Percentiles rank a stretch among this genome's conserved stretches.
These are phyloP conservation scores for Erodium maritimum DNA, from an alignment of 345 rosid genomes.

Conservation along the genomic window DNA sequence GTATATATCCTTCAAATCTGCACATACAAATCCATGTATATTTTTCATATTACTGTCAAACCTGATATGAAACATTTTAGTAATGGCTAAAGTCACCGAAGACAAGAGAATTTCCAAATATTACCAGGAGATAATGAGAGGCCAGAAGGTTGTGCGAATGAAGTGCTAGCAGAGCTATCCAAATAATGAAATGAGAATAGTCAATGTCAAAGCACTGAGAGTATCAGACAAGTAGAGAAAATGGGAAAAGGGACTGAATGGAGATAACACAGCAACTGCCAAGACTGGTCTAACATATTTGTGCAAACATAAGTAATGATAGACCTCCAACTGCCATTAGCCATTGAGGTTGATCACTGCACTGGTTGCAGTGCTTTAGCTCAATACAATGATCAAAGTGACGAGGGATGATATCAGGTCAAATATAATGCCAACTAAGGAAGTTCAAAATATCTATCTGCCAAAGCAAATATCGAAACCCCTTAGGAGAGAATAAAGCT, in stretches of 20 bases:
- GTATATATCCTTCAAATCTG: slow-evolving; percentile 59
- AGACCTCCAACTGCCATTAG: background rate
- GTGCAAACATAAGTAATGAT: background rate
- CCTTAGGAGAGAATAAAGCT: background rate
- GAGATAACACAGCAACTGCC: too few species aligned
- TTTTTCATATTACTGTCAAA: background rate
- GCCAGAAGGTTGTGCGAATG: slow-evolving; percentile 95
- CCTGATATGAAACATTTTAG: background rate
- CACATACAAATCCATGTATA: slow-evolving; percentile 9
- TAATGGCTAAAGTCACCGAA: background rate
- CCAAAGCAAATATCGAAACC: background rate
- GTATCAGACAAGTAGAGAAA: background rate
- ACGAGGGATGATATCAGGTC: background rate
- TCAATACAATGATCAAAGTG: background rate
- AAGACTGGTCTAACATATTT: background rate
- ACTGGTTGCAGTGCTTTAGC: background rate
- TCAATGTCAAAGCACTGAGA: background rate
- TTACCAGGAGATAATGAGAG: slow-evolving; percentile 67
- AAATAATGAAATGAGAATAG: slow-evolving; percentile 7
- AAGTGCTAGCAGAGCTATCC: slow-evolving; percentile 53
- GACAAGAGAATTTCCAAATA: slow-evolving; percentile 3
- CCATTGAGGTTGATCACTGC: background rate
- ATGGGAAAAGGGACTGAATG: background rate
- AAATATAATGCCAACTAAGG: background rate
- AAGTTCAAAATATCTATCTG: background rate